A percentile compares a stretch with the other conserved stretches of the same genome.
Conservation (phyloP, 106 monocot genomes). For the Xerophyta viscosa region DNA sequence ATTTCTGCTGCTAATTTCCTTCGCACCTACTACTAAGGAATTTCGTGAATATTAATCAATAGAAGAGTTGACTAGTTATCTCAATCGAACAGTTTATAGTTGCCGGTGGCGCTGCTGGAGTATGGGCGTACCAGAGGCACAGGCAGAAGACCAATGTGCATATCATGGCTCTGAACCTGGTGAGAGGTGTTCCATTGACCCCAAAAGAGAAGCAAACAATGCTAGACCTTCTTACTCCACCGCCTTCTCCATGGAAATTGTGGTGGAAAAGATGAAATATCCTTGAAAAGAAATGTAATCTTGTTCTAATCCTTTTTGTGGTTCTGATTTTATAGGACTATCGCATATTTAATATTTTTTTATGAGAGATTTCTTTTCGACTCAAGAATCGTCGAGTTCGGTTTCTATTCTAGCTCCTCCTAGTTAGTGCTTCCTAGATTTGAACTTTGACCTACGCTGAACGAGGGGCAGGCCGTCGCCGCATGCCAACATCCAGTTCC, state of each 20-base stretch:
- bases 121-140: constrained; percentile 84
- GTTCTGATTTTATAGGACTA: not conserved
- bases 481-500: no score
- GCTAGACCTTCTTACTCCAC: constrained; percentile 78
- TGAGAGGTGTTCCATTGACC: constrained; percentile 81
- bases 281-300: not conserved
- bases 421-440: no score
- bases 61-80: not conserved
- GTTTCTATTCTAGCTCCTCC: no score
- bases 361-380: no score
- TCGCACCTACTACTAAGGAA: no score
- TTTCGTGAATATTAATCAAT: no score
- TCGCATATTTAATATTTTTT: no score
- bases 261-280: constrained; percentile 23
- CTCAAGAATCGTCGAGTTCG: no score
- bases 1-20: no score
- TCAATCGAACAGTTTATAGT: constrained; percentile 44
- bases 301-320: not conserved
- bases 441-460: no score
- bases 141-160: constrained; percentile 73
- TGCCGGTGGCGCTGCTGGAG: constrained; percentile 50
- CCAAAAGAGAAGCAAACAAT: constrained; percentile 77
- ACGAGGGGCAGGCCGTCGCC: no score
- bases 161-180: constrained; percentile 82
- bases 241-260: constrained; percentile 28